Percentiles rank a stretch among this genome's conserved stretches.
These are phyloP conservation scores for Leccinum pachyderme DNA, from an alignment of 1,284 basidiomycete species.

Conservation along the genomic window DNA sequence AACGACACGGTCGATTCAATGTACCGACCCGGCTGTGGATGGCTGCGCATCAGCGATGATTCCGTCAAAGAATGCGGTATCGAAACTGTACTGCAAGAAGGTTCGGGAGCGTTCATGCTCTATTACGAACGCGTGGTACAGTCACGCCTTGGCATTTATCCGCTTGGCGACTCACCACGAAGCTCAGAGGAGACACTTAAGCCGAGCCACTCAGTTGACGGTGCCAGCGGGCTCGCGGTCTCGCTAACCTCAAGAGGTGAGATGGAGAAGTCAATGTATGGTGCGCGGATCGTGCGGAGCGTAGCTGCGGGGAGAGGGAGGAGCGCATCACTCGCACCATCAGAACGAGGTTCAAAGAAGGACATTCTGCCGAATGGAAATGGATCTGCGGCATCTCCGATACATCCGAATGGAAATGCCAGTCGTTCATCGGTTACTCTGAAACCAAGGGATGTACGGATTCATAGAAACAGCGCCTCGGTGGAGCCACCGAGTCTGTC, in stretches of 20 bases:
- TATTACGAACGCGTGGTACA: slow-evolving; percentile 80
- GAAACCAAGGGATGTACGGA: slow-evolving; percentile 17
- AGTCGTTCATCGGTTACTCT: slow-evolving; percentile 22
- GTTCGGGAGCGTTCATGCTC: slow-evolving; percentile 80
- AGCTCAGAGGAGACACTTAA: slow-evolving; percentile 65
- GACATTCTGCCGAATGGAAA: slow-evolving; percentile 13
- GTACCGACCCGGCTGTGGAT: slow-evolving; percentile 55
- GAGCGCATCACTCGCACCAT: slow-evolving; percentile 33
- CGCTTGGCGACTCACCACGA: slow-evolving; percentile 34
- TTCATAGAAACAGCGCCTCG: slow-evolving; percentile 4
- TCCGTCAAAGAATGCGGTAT: slow-evolving; percentile 76
- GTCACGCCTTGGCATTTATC: slow-evolving; percentile 31
- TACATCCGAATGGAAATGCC: slow-evolving; percentile 27
- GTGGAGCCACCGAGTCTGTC: slow-evolving; percentile 18
- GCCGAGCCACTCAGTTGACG: slow-evolving; percentile 42
- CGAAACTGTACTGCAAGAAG: slow-evolving; percentile 71
- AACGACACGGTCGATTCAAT: slow-evolving; percentile 32
- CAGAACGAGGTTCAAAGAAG: slow-evolving; percentile 20
- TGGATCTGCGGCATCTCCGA: slow-evolving; percentile 9
- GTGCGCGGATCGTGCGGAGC: slow-evolving; percentile 54
- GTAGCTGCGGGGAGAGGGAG: slow-evolving; percentile 49
- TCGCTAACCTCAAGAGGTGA: slow-evolving; percentile 36
- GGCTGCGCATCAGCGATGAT: slow-evolving; percentile 87
- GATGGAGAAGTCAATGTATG: slow-evolving; percentile 32
- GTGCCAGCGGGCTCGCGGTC: slow-evolving; percentile 41